Percentiles rank a stretch among this genome's conserved stretches.
Evolutionary conservation across 2,329 filamentous ascomycete genomes (phyloP).

Genomic region (Cordyceps militaris): DNA sequence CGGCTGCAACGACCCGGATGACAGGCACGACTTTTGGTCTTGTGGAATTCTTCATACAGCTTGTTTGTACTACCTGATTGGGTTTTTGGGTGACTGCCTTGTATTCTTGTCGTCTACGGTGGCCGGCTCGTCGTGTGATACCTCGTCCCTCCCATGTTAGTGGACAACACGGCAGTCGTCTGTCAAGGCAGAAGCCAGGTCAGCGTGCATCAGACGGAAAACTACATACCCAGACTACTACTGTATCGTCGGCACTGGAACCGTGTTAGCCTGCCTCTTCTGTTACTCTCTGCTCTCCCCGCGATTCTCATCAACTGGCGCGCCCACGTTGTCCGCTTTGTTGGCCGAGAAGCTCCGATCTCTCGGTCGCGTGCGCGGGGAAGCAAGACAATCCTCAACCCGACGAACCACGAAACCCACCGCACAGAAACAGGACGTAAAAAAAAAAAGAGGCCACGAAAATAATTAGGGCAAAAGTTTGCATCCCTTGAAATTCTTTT

Average conservation of each 20-base stretch:
- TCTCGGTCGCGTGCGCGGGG: not conserved
- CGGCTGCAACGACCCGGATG: not conserved
- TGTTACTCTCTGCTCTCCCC: not conserved
- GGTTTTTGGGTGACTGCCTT: too few relatives aligned
- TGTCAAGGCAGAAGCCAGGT: not conserved
- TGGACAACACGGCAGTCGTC: not conserved
- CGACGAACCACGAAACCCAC: not conserved
- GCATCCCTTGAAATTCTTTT: not conserved
- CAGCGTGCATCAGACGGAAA: not conserved
- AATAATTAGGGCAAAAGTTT: conserved; percentile 10
- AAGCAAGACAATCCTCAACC: not conserved
- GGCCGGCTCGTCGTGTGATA: not conserved
- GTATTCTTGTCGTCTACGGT: not conserved
- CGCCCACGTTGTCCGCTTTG: conserved; percentile 20
- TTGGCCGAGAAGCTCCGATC: conserved; percentile 21
- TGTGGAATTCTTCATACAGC: too few relatives aligned
- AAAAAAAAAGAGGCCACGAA: not conserved
- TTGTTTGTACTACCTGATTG: too few relatives aligned
- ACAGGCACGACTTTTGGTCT: too few relatives aligned
- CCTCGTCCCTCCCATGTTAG: not conserved
- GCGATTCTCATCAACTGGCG: conserved; percentile 6
- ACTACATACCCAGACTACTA: not conserved
- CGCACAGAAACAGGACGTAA: not conserved
- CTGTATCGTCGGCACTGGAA: conserved; percentile 15
- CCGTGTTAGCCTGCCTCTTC: not conserved